These are phyloP conservation scores for Geosmithia putterillii DNA, from an alignment of 2,329 filamentous ascomycete genomes.

Conservation along the genomic window DNA sequence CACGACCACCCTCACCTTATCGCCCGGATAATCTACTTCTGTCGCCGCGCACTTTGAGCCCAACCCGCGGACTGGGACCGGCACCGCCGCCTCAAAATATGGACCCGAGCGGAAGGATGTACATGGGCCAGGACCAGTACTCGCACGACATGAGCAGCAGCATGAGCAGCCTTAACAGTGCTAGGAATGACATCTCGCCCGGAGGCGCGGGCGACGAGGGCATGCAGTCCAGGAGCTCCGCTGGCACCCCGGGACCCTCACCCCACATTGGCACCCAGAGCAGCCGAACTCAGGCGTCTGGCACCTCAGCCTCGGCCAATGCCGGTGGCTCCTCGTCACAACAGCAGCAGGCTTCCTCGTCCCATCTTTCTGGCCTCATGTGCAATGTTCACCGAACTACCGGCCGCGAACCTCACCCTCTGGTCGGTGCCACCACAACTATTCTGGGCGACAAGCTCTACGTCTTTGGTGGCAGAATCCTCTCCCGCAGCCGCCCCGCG, in stretches of 20 bases:
- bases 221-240: constrained; percentile 38
- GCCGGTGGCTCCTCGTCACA: constrained; percentile 25
- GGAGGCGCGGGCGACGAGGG: constrained; percentile 27
- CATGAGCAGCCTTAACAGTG: constrained; percentile 31
- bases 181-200: constrained; percentile 17
- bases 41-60: background rate
- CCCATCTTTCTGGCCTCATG: constrained; percentile 54
- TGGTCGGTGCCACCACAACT: constrained; percentile 92
- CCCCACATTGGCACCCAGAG: constrained; percentile 21
- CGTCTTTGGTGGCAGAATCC: constrained; percentile 82
- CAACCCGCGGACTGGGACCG: constrained; percentile 25
- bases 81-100: constrained; percentile 23
- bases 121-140: constrained; percentile 17
- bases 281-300: background rate
- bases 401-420: constrained; percentile 76
- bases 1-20: constrained; percentile 30
- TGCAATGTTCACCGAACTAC: constrained; percentile 75
- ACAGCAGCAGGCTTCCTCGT: constrained; percentile 26
- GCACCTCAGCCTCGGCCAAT: background rate
- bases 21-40: background rate
- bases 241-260: constrained; percentile 41
- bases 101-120: constrained; percentile 30
- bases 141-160: constrained; percentile 28
- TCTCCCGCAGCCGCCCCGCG: constrained; percentile 69
- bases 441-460: constrained; percentile 93